These are phyloP conservation scores for Beauveria sp. DNA, from an alignment of 2,329 filamentous ascomycete genomes.

Conservation along the genomic window DNA sequence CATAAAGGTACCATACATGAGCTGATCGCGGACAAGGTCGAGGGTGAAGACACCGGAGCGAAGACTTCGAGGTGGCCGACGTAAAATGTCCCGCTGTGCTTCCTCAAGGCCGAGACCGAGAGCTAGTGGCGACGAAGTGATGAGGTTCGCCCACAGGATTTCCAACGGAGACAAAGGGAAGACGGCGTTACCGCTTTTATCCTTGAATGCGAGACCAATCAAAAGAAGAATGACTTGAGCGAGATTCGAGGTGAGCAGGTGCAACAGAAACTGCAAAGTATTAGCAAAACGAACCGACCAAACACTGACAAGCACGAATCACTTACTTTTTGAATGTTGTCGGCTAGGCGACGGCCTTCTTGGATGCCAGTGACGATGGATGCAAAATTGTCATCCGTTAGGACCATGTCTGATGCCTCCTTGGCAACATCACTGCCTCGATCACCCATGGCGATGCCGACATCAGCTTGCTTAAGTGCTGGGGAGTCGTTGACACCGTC, in stretches of 20 bases:
- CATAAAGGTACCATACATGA: conserved; percentile 58
- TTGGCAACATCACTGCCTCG: conserved; percentile 67
- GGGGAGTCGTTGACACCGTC: conserved; percentile 71
- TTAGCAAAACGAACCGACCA: conserved; percentile 14
- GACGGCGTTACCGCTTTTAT: conserved; percentile 48
- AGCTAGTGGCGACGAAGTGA: conserved; percentile 64
- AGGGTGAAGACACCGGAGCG: conserved; percentile 54
- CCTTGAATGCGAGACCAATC: conserved; percentile 62
- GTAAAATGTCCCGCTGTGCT: conserved; percentile 59
- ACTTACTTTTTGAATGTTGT: conserved; percentile 65
- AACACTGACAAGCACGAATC: not conserved
- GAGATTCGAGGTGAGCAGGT: conserved; percentile 62
- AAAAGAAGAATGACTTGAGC: conserved; percentile 63
- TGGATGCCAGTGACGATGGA: conserved; percentile 68
- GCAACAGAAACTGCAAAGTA: conserved; percentile 45
- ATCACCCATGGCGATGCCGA: conserved; percentile 69
- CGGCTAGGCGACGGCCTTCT: conserved; percentile 61
- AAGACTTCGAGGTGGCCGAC: conserved; percentile 55
- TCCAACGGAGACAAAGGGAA: conserved; percentile 66
- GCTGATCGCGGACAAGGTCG: conserved; percentile 59
- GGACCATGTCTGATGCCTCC: conserved; percentile 78
- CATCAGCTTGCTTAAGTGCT: conserved; percentile 63
- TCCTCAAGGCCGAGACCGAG: conserved; percentile 66
- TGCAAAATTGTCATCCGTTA: conserved; percentile 84
- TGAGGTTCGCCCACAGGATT: conserved; percentile 70